Base-by-base conservation (phyloP, 1,139 yeast genomes). In the Geotrichum reessii region DNA sequence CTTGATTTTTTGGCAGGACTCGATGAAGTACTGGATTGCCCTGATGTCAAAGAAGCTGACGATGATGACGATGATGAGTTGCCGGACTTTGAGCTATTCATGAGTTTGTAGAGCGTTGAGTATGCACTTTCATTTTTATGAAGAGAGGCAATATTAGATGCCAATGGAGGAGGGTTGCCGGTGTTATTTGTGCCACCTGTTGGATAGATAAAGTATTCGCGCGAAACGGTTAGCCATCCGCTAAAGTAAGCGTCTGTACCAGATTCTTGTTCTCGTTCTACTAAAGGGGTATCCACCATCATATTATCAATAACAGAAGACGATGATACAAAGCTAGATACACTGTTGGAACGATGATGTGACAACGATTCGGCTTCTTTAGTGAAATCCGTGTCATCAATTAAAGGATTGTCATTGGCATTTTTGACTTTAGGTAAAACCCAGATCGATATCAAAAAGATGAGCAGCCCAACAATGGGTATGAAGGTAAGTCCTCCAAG, bases 161-260 rank as follows among this genome's bases (percentile, higher is more conserved):
- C 64, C 11, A 66, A 66, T 8, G 62, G 63, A 3, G 71, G 68
- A 3, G 73, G 73, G n/a, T 62, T 66, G 42, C 67, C 56, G 3
- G 69, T 63, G 54, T 67, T 64, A 50, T 66, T 66, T 11, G 71
- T 63, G 14, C 70, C 70, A 0, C 73, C 72, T 0, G 68, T 64
- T 4, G 74, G 76, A 66, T 81, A 76, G 58, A 74, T 76, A 61
- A 81, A 81, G 65, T 86, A 89, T 65, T 87, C 93, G 61, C 84
- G 84, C 0, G 97, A 88, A 9, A 91, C 90, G 2, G 87, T 83
- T 3, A 92, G 73, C 95, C 96, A 90, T 1, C 96, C 97, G 12
- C 83, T 74, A 67, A 81, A 84, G 65, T 77, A 81, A 0, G 90
- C 80, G 44, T 84, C 83, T 6, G 87, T 81, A 1, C 95, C 95